phyloP scores from a whole-genome alignment of 1,284 basidiomycete species.

The Tylopilus orsonianus region DNA sequence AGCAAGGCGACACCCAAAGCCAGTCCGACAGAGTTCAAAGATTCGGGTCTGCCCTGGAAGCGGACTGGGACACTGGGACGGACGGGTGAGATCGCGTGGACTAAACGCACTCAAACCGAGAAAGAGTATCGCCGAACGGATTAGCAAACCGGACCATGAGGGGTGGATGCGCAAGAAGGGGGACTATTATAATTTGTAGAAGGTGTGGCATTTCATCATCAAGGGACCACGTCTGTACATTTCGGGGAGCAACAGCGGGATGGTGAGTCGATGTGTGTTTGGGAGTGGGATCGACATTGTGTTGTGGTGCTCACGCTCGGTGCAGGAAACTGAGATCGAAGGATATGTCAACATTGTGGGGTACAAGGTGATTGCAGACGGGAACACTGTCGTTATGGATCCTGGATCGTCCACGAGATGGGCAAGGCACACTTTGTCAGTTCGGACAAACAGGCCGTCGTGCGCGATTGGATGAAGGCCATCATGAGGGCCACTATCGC shows the following conservation, averaged over 20 bases:
- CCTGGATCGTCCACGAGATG: constrained; percentile 89
- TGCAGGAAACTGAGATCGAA: constrained; percentile 90
- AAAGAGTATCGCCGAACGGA: constrained; percentile 79
- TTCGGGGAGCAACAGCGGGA: constrained; percentile 66
- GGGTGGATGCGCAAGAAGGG: constrained; percentile 98
- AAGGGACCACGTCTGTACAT: constrained; percentile 91
- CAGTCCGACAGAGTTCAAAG: constrained; percentile 17
- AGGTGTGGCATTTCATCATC: constrained; percentile 89
- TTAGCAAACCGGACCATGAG: constrained; percentile 82
- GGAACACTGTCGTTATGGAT: constrained; percentile 89
- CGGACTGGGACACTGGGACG: constrained; percentile 44
- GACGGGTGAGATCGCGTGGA: constrained; percentile 20
- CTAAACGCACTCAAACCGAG: constrained; percentile 54
- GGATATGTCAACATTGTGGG: constrained; percentile 92
- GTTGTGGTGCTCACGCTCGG: constrained; percentile 1
- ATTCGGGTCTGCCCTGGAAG: constrained; percentile 45
- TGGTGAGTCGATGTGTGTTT: constrained; percentile 45
- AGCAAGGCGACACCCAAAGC: constrained; percentile 23
- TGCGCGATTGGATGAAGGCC: constrained; percentile 99
- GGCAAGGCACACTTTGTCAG: constrained; percentile 92
- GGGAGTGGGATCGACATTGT: too few relatives aligned
- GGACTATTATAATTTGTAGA: constrained; percentile 94
- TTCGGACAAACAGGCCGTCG: constrained; percentile 78
- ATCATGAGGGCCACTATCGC: constrained; percentile 99
- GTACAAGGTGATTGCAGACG: constrained; percentile 93